Percentiles rank a stretch among this genome's conserved stretches.
Conservation (phyloP, 306 rosid species). For the Boehmeria nivea region DNA sequence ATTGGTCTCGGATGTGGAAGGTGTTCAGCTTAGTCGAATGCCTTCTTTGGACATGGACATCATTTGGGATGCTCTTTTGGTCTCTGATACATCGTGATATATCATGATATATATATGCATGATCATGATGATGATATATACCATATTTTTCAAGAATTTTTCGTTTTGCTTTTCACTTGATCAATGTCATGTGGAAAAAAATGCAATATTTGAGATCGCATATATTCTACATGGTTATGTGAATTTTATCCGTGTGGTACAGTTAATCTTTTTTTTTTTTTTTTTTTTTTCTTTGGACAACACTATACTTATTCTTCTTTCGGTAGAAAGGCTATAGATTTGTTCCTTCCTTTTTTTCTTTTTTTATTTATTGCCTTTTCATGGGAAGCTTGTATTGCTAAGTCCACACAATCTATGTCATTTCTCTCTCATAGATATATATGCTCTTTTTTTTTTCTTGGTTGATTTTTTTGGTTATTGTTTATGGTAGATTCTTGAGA, state of each 20-base stretch:
- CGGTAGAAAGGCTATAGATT: no score
- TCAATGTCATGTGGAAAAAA: neutral
- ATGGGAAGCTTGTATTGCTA: no score
- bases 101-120: neutral
- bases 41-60: conserved; percentile 93
- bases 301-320: no score
- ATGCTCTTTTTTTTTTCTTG: no score
- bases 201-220: neutral
- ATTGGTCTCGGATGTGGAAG: conserved; percentile 40
- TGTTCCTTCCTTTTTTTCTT: neutral
- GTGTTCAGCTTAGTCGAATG: conserved; percentile 84
- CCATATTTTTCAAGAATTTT: neutral
- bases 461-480: no score
- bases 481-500: neutral
- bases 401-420: no score
- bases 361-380: neutral
- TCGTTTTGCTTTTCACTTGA: neutral
- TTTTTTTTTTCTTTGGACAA: neutral
- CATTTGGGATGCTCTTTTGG: conserved; percentile 85
- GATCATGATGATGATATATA: neutral
- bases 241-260: conserved; percentile 2
- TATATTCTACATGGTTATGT: neutral
- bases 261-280: neutral
- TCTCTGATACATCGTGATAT: conserved; percentile 43
- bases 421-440: no score